Conservation (phyloP, 148 eudicot genomes). For the Pouteria glomerata region DNA sequence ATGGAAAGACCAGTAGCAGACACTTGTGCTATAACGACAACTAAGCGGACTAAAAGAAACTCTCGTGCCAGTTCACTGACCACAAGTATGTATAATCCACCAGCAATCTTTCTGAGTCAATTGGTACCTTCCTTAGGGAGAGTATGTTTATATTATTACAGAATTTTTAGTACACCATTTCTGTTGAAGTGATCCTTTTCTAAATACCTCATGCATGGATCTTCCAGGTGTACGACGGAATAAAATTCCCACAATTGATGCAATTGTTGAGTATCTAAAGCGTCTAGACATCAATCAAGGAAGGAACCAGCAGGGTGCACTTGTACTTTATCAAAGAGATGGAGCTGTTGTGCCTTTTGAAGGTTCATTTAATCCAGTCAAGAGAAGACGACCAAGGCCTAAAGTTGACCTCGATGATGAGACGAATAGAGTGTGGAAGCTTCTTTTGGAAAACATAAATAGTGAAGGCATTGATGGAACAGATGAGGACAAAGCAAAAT, state of each 20-base stretch:
- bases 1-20: conserved; percentile 44
- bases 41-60: conserved; percentile 44
- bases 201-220: conserved; percentile 34
- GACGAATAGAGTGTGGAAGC: conserved; percentile 84
- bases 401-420: conserved; percentile 96
- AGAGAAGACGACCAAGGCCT: conserved; percentile 56
- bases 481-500: conserved; percentile 79
- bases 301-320: conserved; percentile 38
- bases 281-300: conserved; percentile 48
- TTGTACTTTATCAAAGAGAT: conserved; percentile 55
- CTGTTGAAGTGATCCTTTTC: background rate
- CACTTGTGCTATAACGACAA: conserved; percentile 22
- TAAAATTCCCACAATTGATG: conserved; percentile 36
- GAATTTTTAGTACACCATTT: background rate
- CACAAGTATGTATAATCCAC: conserved; percentile 18
- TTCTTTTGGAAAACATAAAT: conserved; percentile 73
- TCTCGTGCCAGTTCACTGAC: conserved; percentile 12
- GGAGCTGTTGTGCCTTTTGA: conserved; percentile 64
- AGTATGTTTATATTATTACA: background rate
- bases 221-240: conserved; percentile 40
- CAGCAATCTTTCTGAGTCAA: conserved; percentile 5
- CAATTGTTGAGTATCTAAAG: conserved; percentile 37
- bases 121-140: conserved; percentile 21
- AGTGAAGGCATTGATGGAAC: conserved; percentile 93
- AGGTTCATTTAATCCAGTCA: conserved; percentile 43